These are phyloP conservation scores for Paramarasmius palmivorus DNA, from an alignment of 1,284 basidiomycete genomes.

Conservation along the genomic window DNA sequence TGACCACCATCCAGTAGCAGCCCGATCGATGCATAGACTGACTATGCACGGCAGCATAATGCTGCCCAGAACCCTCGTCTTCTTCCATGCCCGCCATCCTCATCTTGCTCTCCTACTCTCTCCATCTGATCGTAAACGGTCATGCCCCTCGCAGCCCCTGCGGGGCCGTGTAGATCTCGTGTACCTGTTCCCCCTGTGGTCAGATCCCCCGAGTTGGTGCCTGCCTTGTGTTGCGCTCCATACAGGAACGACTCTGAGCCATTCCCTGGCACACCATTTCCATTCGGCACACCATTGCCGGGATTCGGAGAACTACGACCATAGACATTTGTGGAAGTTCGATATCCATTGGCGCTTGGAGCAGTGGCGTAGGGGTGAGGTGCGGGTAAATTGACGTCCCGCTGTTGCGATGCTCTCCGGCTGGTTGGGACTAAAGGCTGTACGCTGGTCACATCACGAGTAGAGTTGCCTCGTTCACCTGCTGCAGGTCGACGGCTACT, in stretches of 20 bases:
- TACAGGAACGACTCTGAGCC: slow-evolving; percentile 65
- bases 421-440: slow-evolving; percentile 63
- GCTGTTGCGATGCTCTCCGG: slow-evolving; percentile 55
- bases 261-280: slow-evolving; percentile 41
- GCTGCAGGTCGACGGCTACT: slow-evolving; percentile 45
- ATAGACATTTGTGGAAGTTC: slow-evolving; percentile 43
- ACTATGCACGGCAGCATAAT: slow-evolving; percentile 49
- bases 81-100: slow-evolving; percentile 48
- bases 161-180: slow-evolving; percentile 30
- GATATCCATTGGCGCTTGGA: slow-evolving; percentile 55
- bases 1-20: slow-evolving; percentile 11
- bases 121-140: slow-evolving; percentile 58
- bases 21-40: not conserved
- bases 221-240: slow-evolving; percentile 49
- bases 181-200: slow-evolving; percentile 41
- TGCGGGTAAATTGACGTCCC: slow-evolving; percentile 43
- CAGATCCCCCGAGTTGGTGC: slow-evolving; percentile 46
- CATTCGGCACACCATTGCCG: slow-evolving; percentile 35
- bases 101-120: slow-evolving; percentile 45
- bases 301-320: slow-evolving; percentile 59
- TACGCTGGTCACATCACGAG: slow-evolving; percentile 56
- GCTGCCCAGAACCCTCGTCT: slow-evolving; percentile 48
- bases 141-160: slow-evolving; percentile 44
- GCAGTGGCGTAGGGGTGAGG: slow-evolving; percentile 71
- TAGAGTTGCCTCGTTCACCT: slow-evolving; percentile 42